A percentile compares a stretch with the other conserved stretches of the same genome.
Conservation (phyloP, 2,329 filamentous ascomycete species). For the Metarhizium sp. region DNA sequence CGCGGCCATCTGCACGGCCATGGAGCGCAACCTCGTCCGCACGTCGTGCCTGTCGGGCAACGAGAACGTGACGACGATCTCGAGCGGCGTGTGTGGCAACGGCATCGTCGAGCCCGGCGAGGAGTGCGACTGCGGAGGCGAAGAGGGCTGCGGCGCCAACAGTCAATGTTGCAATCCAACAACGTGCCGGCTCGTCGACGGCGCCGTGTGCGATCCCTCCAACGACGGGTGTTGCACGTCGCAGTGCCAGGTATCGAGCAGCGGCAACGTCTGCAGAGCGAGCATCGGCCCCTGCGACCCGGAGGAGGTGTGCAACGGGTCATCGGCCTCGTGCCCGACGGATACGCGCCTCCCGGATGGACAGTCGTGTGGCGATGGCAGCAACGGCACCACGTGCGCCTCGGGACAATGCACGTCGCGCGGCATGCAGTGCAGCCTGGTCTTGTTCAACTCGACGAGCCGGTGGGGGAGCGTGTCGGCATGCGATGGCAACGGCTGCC, state of each 20-base stretch:
- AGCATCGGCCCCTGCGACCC: conserved; percentile 70
- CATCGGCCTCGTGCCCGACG: conserved; percentile 55
- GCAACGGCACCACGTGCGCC: conserved; percentile 57
- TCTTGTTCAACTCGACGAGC: conserved; percentile 63
- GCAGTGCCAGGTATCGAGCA: conserved; percentile 52
- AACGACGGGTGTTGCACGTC: conserved; percentile 64
- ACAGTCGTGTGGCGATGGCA: conserved; percentile 51
- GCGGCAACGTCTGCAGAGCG: conserved; percentile 61
- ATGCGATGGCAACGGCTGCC: conserved; percentile 51
- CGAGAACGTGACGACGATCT: conserved; percentile 63
- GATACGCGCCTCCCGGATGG: conserved; percentile 59
- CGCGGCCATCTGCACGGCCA: conserved; percentile 76
- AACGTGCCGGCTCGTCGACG: conserved; percentile 67
- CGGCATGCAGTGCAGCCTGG: conserved; percentile 69
- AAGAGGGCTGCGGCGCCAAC: conserved; percentile 47
- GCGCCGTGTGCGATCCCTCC: conserved; percentile 60
- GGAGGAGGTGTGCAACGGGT: conserved; percentile 65
- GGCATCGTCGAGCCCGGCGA: conserved; percentile 82
- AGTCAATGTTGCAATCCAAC: conserved; percentile 68
- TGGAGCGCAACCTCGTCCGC: conserved; percentile 64
- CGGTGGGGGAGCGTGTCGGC: conserved; percentile 64
- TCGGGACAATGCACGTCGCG: conserved; percentile 81
- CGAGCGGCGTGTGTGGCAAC: conserved; percentile 74
- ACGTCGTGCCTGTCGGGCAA: conserved; percentile 67
- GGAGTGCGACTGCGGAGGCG: conserved; percentile 80